A percentile compares a stretch with the other conserved stretches of the same genome.
Evolutionary conservation across 495 filamentous ascomycete genomes (phyloP).

Genomic region (Annulohypoxylon stygium): DNA sequence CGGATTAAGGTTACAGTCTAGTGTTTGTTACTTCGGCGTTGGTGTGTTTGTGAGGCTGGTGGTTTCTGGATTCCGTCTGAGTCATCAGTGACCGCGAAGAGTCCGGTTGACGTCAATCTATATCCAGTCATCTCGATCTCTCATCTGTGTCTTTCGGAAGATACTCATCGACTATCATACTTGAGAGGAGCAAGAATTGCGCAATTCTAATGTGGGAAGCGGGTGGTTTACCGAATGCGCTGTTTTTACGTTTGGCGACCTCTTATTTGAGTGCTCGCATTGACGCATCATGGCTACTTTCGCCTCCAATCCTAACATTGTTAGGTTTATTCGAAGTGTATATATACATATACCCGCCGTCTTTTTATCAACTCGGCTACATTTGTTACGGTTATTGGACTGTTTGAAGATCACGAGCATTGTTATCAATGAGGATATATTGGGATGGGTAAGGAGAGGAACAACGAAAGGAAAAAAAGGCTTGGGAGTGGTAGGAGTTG

Average conservation of each 20-base stretch:
- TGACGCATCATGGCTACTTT: constrained; percentile 10
- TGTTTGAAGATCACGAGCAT: constrained; percentile 32
- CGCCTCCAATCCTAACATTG: constrained; percentile 5
- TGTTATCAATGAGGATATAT: constrained; percentile 35
- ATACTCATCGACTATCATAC: neutral
- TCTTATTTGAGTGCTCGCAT: constrained; percentile 5
- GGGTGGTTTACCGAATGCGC: constrained; percentile 16
- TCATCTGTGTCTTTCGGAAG: neutral
- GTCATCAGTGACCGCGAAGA: constrained; percentile 12
- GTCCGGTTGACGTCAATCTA: constrained; percentile 14
- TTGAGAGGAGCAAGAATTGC: neutral
- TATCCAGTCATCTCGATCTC: constrained; percentile 23
- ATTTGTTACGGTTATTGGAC: constrained; percentile 28
- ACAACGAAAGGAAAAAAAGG: constrained; percentile 24
- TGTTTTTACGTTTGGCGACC: neutral
- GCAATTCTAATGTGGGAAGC: constrained; percentile 16
- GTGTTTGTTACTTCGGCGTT: constrained; percentile 39
- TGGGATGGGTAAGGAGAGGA: constrained; percentile 23
- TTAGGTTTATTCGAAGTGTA: constrained; percentile 37
- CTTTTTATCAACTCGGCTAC: constrained; percentile 30
- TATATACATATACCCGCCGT: constrained; percentile 45
- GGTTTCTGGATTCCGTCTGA: constrained; percentile 22
- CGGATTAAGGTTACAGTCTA: constrained; percentile 38
- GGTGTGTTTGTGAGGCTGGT: constrained; percentile 33
- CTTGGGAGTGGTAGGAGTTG: constrained; percentile 26